Percentiles rank a stretch among this genome's conserved stretches.
Conservation (phyloP, 2,329 filamentous ascomycete genomes). For the Didymella pomorum region DNA sequence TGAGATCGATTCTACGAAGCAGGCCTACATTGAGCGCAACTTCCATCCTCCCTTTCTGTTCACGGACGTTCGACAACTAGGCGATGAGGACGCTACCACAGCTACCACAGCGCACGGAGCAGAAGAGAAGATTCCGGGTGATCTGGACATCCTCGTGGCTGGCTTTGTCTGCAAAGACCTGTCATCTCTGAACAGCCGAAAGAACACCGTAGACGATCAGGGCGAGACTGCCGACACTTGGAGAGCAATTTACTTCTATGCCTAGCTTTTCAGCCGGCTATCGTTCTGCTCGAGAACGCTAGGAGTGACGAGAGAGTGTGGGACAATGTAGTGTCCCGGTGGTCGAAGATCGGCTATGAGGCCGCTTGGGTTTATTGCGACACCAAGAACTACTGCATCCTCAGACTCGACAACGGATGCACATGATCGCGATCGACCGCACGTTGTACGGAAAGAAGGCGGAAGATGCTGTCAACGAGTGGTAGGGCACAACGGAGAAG, state of each 20-base stretch:
- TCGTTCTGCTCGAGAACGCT: conserved; percentile 79
- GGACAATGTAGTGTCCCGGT: conserved; percentile 58
- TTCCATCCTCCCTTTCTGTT: conserved; percentile 55
- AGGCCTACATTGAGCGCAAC: conserved; percentile 59
- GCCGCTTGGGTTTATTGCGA: conserved; percentile 63
- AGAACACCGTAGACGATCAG: conserved; percentile 60
- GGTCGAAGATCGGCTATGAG: conserved; percentile 64
- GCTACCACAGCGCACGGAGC: conserved; percentile 72
- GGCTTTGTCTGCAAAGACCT: conserved; percentile 82
- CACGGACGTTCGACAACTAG: conserved; percentile 56
- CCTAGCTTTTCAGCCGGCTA: conserved; percentile 62
- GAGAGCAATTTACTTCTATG: conserved; percentile 66
- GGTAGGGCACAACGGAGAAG: conserved; percentile 56
- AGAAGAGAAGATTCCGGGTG: conserved; percentile 62
- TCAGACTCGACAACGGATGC: conserved; percentile 64
- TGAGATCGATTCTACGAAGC: conserved; percentile 57
- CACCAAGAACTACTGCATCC: conserved; percentile 78
- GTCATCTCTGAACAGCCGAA: conserved; percentile 68
- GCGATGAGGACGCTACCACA: conserved; percentile 58
- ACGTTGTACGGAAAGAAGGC: conserved; percentile 26
- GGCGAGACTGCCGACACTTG: conserved; percentile 75
- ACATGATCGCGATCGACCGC: conserved; percentile 56
- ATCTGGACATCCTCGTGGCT: conserved; percentile 72
- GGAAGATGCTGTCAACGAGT: conserved; percentile 40
- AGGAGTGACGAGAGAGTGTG: conserved; percentile 62